Percentiles rank a stretch among this genome's conserved stretches.
Conservation (phyloP, 2,329 filamentous ascomycete genomes). For the Cercospora sojina region DNA sequence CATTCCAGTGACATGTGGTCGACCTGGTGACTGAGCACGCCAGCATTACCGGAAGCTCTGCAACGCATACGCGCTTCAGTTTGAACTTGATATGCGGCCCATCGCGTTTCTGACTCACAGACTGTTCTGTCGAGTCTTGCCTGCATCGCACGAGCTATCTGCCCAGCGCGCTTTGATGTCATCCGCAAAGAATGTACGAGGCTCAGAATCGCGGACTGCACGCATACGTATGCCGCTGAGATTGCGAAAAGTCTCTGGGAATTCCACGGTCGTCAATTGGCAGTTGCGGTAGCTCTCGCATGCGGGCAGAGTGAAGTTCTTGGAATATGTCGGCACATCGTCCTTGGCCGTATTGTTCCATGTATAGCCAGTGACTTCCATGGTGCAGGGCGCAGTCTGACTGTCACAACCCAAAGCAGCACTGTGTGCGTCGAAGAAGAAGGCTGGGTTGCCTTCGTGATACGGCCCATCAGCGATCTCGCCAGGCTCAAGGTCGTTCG, state of each 20-base stretch:
- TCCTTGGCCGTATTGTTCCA: constrained; percentile 41
- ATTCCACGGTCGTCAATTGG: constrained; percentile 45
- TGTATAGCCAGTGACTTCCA: constrained; percentile 49
- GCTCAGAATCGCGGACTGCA: constrained; percentile 42
- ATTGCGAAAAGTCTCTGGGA: constrained; percentile 43
- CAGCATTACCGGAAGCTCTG: not conserved
- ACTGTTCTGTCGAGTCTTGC: constrained; percentile 58
- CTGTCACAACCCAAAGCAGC: constrained; percentile 52
- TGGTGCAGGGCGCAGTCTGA: constrained; percentile 41
- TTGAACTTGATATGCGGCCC: not conserved
- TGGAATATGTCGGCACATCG: constrained; percentile 38
- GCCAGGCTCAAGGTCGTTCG: constrained; percentile 39
- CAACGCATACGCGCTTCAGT: not conserved
- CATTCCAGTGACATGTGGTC: not conserved
- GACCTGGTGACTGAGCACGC: not conserved
- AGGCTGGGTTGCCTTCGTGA: constrained; percentile 43
- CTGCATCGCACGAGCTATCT: constrained; percentile 52
- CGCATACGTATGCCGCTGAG: constrained; percentile 52
- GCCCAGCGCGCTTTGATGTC: constrained; percentile 51
- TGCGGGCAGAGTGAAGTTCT: constrained; percentile 44
- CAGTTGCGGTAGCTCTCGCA: constrained; percentile 46
- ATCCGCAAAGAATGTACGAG: constrained; percentile 50
- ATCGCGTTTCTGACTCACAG: not conserved
- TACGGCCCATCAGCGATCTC: constrained; percentile 50
- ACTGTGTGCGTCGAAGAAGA: constrained; percentile 53